These are phyloP conservation scores for Hygrocybe punicea DNA, from an alignment of 768 basidiomycete species.

Conservation along the genomic window DNA sequence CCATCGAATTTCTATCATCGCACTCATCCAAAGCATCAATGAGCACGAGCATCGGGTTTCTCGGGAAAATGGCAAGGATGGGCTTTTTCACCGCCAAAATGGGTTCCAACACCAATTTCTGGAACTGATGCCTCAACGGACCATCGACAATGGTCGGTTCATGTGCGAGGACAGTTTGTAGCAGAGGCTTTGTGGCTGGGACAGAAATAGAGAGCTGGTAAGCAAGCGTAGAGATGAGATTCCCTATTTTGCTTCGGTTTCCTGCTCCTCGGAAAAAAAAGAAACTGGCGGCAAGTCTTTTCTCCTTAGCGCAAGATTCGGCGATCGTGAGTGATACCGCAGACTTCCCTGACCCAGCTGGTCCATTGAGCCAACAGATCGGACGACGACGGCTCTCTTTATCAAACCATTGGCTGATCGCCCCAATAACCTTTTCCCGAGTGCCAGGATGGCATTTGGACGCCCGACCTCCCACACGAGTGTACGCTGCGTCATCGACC, in stretches of 20 bases:
- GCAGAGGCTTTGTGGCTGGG: background rate
- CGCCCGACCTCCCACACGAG: background rate
- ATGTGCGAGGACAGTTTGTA: background rate
- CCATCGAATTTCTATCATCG: background rate
- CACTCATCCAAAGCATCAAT: conserved; percentile 18
- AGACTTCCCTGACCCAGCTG: conserved; percentile 22
- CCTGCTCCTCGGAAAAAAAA: conserved; percentile 31
- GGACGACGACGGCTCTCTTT: background rate
- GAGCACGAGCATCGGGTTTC: background rate
- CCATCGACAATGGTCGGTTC: conserved; percentile 8
- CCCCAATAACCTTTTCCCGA: background rate
- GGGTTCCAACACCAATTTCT: conserved; percentile 14
- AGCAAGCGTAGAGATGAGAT: conserved; percentile 26
- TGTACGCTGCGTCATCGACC: background rate
- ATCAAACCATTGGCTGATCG: conserved; percentile 9
- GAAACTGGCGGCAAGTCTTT: conserved; percentile 29
- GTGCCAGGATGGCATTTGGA: conserved; percentile 17
- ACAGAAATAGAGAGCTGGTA: conserved; percentile 18
- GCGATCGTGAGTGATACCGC: conserved; percentile 18
- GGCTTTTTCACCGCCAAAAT: background rate
- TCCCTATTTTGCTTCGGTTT: conserved; percentile 16
- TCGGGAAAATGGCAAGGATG: background rate
- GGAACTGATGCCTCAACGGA: conserved; percentile 10
- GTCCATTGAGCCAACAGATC: conserved; percentile 16
- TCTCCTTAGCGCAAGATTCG: conserved; percentile 11